These are phyloP conservation scores for Biscogniauxia mediterranea DNA, from an alignment of 2,329 filamentous ascomycete genomes.

Conservation along the genomic window DNA sequence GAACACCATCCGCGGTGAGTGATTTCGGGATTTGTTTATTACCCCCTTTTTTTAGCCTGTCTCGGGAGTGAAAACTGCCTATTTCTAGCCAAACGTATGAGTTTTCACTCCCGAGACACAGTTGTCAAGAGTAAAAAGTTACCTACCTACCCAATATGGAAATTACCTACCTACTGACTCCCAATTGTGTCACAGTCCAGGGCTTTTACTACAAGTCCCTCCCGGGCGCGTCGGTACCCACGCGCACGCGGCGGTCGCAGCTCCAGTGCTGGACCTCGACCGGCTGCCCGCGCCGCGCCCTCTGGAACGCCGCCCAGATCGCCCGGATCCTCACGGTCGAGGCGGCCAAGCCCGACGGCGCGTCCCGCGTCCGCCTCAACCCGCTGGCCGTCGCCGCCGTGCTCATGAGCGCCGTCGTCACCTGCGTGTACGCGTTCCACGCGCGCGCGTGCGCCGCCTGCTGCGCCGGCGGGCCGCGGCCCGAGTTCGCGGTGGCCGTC, in stretches of 20 bases:
- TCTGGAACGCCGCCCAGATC: slow-evolving; percentile 16
- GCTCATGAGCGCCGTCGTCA: slow-evolving; percentile 17
- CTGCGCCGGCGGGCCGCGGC: neutral
- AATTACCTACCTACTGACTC: no score
- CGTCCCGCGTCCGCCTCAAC: slow-evolving; percentile 8
- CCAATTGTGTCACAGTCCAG: no score
- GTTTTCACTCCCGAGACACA: no score
- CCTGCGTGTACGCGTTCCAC: slow-evolving; percentile 15
- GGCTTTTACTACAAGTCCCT: slow-evolving; percentile 18
- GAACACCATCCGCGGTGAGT: slow-evolving; percentile 14
- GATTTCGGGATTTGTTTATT: no score
- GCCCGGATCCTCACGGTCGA: slow-evolving; percentile 15
- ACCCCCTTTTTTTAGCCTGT: no score
- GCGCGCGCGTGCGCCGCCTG: slow-evolving; percentile 5
- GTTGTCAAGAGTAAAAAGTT: no score
- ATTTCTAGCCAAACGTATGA: no score
- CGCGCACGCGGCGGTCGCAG: slow-evolving; percentile 15
- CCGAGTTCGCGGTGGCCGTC: slow-evolving; percentile 4
- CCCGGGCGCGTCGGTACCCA: slow-evolving; percentile 8
- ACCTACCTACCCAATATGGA: no score
- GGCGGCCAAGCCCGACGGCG: neutral
- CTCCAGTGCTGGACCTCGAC: slow-evolving; percentile 10
- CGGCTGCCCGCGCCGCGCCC: slow-evolving; percentile 11
- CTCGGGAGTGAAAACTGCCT: no score
- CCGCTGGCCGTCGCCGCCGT: slow-evolving; percentile 14